These are phyloP conservation scores for Globisporangium megalacanthum DNA, from an alignment of 352 stramenopile species.

Conservation along the genomic window DNA sequence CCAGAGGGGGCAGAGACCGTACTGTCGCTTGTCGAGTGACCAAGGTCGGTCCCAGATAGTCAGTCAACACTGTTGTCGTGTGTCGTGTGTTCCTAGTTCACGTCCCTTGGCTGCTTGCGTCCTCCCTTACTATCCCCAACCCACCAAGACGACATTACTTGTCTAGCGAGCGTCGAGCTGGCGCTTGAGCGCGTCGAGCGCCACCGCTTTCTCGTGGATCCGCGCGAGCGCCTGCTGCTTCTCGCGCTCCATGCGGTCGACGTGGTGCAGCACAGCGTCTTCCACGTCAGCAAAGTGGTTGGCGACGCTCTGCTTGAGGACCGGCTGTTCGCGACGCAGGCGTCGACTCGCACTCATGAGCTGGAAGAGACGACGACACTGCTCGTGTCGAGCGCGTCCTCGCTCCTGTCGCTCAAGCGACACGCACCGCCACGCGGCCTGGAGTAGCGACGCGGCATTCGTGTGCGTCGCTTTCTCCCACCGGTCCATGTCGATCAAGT, in stretches of 20 bases:
- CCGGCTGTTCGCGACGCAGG: slow-evolving; percentile 1
- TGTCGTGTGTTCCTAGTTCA: no score
- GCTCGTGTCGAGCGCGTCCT: neutral
- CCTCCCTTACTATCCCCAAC: neutral
- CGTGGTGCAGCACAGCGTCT: slow-evolving; percentile 4
- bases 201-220: slow-evolving; percentile 9
- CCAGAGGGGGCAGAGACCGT: no score
- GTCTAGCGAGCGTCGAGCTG: slow-evolving; percentile 5
- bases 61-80: no score
- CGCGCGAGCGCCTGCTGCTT: slow-evolving; percentile 5
- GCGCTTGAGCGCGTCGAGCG: slow-evolving; percentile 3
- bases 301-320: slow-evolving; percentile 7
- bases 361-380: neutral
- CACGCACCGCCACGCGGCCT: slow-evolving; percentile 29
- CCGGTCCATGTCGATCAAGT: slow-evolving; percentile 53
- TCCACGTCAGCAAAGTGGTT: slow-evolving; percentile 11
- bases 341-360: slow-evolving; percentile 4
- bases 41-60: no score
- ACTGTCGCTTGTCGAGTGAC: no score
- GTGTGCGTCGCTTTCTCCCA: slow-evolving; percentile 45
- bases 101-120: no score
- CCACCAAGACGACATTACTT: neutral
- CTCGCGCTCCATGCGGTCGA: slow-evolving; percentile 11
- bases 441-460: slow-evolving; percentile 38
- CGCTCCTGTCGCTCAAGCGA: neutral